These are phyloP conservation scores for Ramichloridium luteum DNA, from an alignment of 2,329 filamentous ascomycete species.

Conservation along the genomic window DNA sequence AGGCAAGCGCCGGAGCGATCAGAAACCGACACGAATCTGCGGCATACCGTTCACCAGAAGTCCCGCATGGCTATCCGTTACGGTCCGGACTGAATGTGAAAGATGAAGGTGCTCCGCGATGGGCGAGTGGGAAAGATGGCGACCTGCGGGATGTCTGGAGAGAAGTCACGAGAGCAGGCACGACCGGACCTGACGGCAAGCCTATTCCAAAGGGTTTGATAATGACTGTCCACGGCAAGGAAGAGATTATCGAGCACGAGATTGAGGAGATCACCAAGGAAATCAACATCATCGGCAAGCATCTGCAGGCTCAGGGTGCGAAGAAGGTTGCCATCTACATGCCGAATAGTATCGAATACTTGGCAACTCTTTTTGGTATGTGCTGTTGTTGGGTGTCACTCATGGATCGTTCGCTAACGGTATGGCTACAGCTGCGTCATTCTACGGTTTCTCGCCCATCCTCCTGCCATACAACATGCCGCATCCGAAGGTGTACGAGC, in stretches of 20 bases:
- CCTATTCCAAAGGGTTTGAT: constrained; percentile 56
- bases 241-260: constrained; percentile 60
- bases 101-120: constrained; percentile 66
- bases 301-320: constrained; percentile 54
- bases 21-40: constrained; percentile 77
- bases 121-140: constrained; percentile 71
- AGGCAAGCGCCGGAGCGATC: constrained; percentile 65
- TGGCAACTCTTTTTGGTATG: constrained; percentile 63
- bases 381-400: neutral
- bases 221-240: constrained; percentile 65
- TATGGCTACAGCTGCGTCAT: constrained; percentile 56
- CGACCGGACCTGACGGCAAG: constrained; percentile 49
- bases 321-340: constrained; percentile 79
- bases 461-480: constrained; percentile 73
- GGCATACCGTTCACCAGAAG: constrained; percentile 69
- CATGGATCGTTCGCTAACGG: constrained; percentile 7
- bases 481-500: constrained; percentile 54
- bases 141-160: constrained; percentile 89
- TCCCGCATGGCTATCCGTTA: constrained; percentile 73
- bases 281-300: constrained; percentile 74
- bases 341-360: constrained; percentile 82
- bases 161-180: constrained; percentile 37
- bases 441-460: constrained; percentile 76
- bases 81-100: constrained; percentile 70
- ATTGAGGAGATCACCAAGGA: constrained; percentile 64